A percentile compares a stretch with the other conserved stretches of the same genome.
Conservation (phyloP, 2,329 filamentous ascomycete genomes). For the Fusarium nygamai region DNA sequence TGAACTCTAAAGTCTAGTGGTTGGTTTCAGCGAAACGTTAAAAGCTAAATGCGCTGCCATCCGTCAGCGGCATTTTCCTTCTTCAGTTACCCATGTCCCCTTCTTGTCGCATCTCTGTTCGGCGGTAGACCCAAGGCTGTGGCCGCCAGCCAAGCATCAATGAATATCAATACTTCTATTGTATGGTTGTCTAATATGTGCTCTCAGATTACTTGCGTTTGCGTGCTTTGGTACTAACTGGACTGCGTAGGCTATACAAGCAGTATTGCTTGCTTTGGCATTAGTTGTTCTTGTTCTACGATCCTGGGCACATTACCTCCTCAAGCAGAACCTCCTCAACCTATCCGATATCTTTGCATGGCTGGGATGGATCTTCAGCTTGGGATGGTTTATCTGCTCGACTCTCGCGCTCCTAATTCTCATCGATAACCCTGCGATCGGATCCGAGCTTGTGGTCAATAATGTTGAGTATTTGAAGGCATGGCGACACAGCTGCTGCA, state of each 20-base stretch:
- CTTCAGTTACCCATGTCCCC: not conserved
- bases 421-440: slow-evolving; percentile 5
- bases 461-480: slow-evolving; percentile 10
- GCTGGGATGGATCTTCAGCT: slow-evolving; percentile 10
- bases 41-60: not conserved
- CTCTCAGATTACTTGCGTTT: no score
- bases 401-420: slow-evolving; percentile 6
- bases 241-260: not conserved
- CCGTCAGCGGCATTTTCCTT: not conserved
- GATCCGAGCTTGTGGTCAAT: not conserved
- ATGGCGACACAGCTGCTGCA: accelerated
- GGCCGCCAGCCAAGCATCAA: not conserved
- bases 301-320: not conserved
- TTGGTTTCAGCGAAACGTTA: not conserved
- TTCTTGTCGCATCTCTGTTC: not conserved
- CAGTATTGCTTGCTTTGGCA: not conserved
- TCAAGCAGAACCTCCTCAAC: not conserved
- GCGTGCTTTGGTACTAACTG: not conserved
- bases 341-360: not conserved
- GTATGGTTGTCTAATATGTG: not conserved
- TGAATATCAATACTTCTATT: not conserved
- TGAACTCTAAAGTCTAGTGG: not conserved
- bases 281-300: not conserved
- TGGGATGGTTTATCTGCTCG: slow-evolving; percentile 23
- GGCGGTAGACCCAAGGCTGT: not conserved